phyloP scores from a whole-genome alignment of 805 yeast genomes.

The Ogataea populi-albae region DNA sequence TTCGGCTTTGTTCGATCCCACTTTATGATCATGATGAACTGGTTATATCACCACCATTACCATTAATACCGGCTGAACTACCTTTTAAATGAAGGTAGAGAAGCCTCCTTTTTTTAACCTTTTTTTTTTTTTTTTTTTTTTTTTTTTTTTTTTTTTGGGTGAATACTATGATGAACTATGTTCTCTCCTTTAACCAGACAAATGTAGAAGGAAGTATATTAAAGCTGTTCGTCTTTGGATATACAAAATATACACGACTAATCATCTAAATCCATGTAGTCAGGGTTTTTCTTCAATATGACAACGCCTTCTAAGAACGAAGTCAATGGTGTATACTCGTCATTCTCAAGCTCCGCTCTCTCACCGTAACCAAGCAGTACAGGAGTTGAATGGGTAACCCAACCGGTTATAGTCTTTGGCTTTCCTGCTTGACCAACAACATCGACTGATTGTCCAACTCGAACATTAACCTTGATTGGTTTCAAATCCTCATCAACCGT shows the following conservation, averaged over 20 bases:
- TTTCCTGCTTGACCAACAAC: slow-evolving; percentile 99
- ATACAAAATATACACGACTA: slow-evolving; percentile 4
- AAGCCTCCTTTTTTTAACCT: slow-evolving; percentile 5
- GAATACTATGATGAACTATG: not conserved
- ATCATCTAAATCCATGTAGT: slow-evolving; percentile 52
- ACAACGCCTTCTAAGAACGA: slow-evolving; percentile 90
- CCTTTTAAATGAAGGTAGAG: no score
- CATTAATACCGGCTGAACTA: no score
- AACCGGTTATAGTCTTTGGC: slow-evolving; percentile 97
- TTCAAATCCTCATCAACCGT: slow-evolving; percentile 90
- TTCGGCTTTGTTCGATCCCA: slow-evolving; percentile 18
- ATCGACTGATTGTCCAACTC: slow-evolving; percentile 99
- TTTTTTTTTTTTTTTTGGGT: slow-evolving; percentile 7
- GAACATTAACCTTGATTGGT: slow-evolving; percentile 90
- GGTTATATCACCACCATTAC: slow-evolving; percentile 1
- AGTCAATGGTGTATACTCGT: slow-evolving; percentile 82
- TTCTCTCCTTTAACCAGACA: not conserved
- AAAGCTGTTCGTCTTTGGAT: not conserved
- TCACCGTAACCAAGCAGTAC: slow-evolving; percentile 92
- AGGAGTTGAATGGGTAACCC: slow-evolving; percentile 99
- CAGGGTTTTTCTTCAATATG: slow-evolving; percentile 87
- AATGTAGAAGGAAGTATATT: not conserved
- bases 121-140: slow-evolving; percentile 11
- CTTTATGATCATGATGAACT: slow-evolving; percentile 5
- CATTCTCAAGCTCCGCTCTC: slow-evolving; percentile 94